Base-by-base conservation (phyloP, 2,329 filamentous ascomycete genomes). In the Fusarium sp. region DNA sequence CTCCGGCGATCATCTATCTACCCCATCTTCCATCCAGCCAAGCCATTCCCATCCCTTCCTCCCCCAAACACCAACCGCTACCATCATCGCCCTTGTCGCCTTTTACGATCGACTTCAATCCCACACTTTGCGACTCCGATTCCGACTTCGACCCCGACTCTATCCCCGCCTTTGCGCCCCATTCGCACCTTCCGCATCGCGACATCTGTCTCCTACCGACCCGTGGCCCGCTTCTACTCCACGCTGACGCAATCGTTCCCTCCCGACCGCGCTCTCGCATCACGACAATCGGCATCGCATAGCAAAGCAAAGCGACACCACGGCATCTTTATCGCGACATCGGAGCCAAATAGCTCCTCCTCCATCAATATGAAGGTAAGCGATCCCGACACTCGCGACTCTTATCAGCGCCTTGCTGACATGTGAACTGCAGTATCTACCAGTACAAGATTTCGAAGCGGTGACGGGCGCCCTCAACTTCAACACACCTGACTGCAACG, bases 401-500 rank as follows among this genome's bases (percentile, higher is more conserved):
- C 38, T 24, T 52, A 35, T 50, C n/a, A 34, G n/a, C 38, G 29
- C 37, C 18, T 57, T 57, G 57, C 79, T 80, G 64, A 80, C 72
- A 52, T 40, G 57, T 34, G 24, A 54, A 61, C 67, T 34, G 14
- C 70, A 99, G 96, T 99, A 97, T 84, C 89, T 99, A 79, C 95
- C 96, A 70, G 90, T 98, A 73, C 92, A 92, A 83, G 93, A 97
- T 76, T 95, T 98, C 81, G 95, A 98, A 83, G 91, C 93, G 83
- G 93, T 98, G 76, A 96, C 95, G 70, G 93, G 93, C 85, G 94
- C 96, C 73, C 91, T 99, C 81, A 98, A 98, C 82, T 98, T 98
- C 87, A 94, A 96, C 79, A 98, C 96, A 1, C 91, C 93, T 61
- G 96, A 98, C 82, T 95, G 94, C 81, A 94, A 96, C 77, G 93